phyloP scores from a whole-genome alignment of 2,329 filamentous ascomycete species.

The Microsporum ferrugineum region DNA sequence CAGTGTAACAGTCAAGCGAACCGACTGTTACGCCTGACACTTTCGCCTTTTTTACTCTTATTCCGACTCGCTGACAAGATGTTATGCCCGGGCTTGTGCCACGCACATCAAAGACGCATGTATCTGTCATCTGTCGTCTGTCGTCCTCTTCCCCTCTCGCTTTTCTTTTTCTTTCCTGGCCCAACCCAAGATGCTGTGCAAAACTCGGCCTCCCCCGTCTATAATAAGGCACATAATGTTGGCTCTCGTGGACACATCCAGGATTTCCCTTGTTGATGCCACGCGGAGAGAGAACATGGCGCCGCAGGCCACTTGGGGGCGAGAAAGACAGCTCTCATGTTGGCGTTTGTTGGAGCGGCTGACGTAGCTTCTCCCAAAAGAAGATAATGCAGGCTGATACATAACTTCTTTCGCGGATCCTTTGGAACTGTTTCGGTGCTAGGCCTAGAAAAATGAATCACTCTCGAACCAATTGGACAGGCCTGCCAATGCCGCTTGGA shows the following conservation, averaged over 20 bases:
- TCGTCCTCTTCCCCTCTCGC: background rate
- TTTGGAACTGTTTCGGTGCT: background rate
- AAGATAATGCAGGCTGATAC: background rate
- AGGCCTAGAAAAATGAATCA: background rate
- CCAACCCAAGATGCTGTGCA: background rate
- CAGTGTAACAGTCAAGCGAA: background rate
- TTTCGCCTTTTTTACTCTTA: background rate
- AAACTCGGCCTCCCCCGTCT: background rate
- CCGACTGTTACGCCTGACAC: background rate
- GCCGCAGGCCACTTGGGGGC: background rate
- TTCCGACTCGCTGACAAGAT: background rate
- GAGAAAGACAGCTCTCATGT: background rate
- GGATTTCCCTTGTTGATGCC: constrained; percentile 5
- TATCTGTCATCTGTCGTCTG: background rate
- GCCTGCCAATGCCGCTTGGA: background rate
- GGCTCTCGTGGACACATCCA: background rate
- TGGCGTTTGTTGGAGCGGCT: background rate
- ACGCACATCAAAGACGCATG: background rate
- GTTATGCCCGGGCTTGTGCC: background rate
- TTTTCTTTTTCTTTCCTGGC: background rate
- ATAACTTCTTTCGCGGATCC: background rate
- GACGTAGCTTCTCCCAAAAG: background rate
- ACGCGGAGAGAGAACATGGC: background rate
- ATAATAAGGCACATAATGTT: constrained; percentile 5
- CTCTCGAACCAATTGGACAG: background rate